phyloP scores from a whole-genome alignment of 1,284 basidiomycete species.

The Sanghuangporus weigelae region DNA sequence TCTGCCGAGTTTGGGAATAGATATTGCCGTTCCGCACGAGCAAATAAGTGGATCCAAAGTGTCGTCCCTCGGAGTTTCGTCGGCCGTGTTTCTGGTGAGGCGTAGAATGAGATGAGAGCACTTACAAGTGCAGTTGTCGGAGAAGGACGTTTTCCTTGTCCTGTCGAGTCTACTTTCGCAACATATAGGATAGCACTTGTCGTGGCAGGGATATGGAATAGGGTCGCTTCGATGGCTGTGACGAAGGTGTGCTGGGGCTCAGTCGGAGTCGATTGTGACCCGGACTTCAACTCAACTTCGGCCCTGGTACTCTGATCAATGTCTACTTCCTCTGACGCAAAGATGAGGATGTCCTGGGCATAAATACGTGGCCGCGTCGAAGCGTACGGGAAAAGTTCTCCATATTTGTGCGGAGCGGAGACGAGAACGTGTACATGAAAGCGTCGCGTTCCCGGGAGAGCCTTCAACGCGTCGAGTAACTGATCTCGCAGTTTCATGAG shows the following conservation, averaged over 20 bases:
- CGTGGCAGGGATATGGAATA: conserved; percentile 74
- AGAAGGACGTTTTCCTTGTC: conserved; percentile 56
- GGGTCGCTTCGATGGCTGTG: conserved; percentile 75
- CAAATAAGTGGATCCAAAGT: conserved; percentile 87
- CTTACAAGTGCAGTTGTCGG: conserved; percentile 67
- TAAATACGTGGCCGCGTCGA: conserved; percentile 55
- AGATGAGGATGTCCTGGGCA: conserved; percentile 71
- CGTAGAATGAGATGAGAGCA: conserved; percentile 66
- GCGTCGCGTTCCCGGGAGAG: conserved; percentile 57
- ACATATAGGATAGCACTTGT: conserved; percentile 80
- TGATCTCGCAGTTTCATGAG: conserved; percentile 53
- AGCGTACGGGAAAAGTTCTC: conserved; percentile 73
- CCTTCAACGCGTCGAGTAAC: conserved; percentile 52
- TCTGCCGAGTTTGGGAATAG: conserved; percentile 90
- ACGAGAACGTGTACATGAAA: conserved; percentile 74
- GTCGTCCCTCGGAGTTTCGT: conserved; percentile 32
- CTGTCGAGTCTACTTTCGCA: conserved; percentile 92
- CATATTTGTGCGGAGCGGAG: conserved; percentile 65
- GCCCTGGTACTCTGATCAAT: background rate
- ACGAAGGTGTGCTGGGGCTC: conserved; percentile 44
- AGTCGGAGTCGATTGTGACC: background rate
- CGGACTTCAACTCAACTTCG: background rate
- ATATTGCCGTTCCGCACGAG: conserved; percentile 87
- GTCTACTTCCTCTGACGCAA: conserved; percentile 56
- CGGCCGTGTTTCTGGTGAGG: conserved; percentile 62